Percentiles rank a stretch among this genome's conserved stretches.
Conservation (phyloP, 495 filamentous ascomycete species). For the Annulohypoxylon bovei region DNA sequence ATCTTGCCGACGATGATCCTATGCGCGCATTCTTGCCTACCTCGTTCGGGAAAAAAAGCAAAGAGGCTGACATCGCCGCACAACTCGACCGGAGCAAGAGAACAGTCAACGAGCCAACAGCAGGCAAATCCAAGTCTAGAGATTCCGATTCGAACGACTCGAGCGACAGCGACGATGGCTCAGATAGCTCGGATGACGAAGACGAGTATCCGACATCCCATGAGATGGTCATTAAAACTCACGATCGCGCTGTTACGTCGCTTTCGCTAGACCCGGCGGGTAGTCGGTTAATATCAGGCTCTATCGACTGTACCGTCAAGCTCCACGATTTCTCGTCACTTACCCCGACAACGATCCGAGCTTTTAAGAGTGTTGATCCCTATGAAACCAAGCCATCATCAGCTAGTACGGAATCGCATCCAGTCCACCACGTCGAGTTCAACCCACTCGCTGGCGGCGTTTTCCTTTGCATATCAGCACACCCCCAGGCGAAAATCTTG, state of each 20-base stretch:
- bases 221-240: conserved; percentile 89
- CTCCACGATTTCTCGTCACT: conserved; percentile 95
- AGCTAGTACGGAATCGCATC: conserved; percentile 80
- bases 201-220: conserved; percentile 95
- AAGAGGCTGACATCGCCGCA: conserved; percentile 74
- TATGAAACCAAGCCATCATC: conserved; percentile 74
- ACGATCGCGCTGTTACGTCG: conserved; percentile 87
- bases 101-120: conserved; percentile 43
- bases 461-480: conserved; percentile 85
- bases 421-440: conserved; percentile 86
- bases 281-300: conserved; percentile 84
- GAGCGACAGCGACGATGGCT: conserved; percentile 62
- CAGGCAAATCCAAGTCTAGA: conserved; percentile 30
- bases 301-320: conserved; percentile 89
- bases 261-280: conserved; percentile 86
- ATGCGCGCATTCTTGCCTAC: conserved; percentile 84
- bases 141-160: conserved; percentile 52
- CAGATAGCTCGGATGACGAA: conserved; percentile 73
- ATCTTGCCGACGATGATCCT: conserved; percentile 70
- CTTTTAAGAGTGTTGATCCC: conserved; percentile 93
- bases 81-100: conserved; percentile 84
- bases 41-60: conserved; percentile 86
- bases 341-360: conserved; percentile 91
- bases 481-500: conserved; percentile 88
- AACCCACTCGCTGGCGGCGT: conserved; percentile 82